These are phyloP conservation scores for Blastocystis sp. DNA, from an alignment of 352 stramenopile genomes.

Conservation along the genomic window DNA sequence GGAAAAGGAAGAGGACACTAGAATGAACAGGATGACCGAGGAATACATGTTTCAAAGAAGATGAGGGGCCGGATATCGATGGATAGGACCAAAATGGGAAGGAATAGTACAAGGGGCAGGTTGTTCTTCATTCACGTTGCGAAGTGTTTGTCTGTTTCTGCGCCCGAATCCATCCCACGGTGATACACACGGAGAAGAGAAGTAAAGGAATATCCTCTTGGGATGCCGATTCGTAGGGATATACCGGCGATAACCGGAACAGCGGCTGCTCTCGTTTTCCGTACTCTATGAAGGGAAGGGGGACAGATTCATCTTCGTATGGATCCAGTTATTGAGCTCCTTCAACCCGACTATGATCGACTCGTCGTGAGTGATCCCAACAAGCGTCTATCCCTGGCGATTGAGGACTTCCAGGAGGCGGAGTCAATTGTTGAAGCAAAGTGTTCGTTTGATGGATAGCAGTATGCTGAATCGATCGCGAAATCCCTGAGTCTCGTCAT, in stretches of 20 bases:
- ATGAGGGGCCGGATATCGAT: neutral
- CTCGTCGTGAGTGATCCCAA: conserved; percentile 3
- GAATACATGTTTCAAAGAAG: neutral
- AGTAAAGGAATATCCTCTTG: neutral
- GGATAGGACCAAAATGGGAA: neutral
- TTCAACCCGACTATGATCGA: conserved; percentile 25
- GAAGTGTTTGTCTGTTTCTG: neutral
- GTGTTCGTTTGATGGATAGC: neutral
- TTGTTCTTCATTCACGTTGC: neutral
- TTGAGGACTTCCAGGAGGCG: conserved; percentile 40
- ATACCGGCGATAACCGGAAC: neutral
- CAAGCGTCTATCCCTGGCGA: conserved; percentile 12
- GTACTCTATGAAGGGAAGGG: neutral
- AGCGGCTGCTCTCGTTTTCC: too few species aligned
- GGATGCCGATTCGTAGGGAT: neutral
- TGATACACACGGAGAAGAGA: neutral
- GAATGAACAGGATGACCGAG: neutral
- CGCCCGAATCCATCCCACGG: neutral
- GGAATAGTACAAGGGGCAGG: neutral
- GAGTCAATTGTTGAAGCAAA: conserved; percentile 1
- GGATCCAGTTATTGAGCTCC: conserved; percentile 27
- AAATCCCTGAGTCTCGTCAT: conserved; percentile 21
- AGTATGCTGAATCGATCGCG: conserved; percentile 23
- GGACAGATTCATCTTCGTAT: neutral
- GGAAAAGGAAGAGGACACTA: conserved; percentile 25